Evolutionary conservation across 768 basidiomycete species (phyloP).

Genomic region (Leccinum disarticulatum): DNA sequence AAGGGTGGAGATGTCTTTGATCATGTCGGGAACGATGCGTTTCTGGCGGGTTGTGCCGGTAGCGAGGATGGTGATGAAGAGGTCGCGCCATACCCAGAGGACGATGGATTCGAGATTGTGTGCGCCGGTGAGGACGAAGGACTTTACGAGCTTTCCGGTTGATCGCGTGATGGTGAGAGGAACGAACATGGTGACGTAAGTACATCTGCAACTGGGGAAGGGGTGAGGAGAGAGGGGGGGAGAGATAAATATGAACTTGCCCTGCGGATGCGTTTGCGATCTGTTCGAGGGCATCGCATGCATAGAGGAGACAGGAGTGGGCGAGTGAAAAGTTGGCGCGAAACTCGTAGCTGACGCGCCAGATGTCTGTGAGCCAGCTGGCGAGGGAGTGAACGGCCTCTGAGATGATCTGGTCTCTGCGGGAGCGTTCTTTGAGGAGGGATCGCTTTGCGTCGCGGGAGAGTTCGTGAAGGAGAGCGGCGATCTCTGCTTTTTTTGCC

Average conservation of each 20-base stretch:
- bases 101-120: constrained; percentile 45
- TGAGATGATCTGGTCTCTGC: constrained; percentile 51
- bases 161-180: constrained; percentile 45
- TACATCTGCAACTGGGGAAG: constrained; percentile 52
- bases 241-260: constrained; percentile 27
- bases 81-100: constrained; percentile 71
- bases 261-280: constrained; percentile 41
- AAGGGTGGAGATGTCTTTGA: constrained; percentile 54
- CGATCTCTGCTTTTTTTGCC: constrained; percentile 56
- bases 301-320: constrained; percentile 56
- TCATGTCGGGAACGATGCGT: constrained; percentile 47
- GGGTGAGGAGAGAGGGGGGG: constrained; percentile 10
- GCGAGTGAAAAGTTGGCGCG: constrained; percentile 49
- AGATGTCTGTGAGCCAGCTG: constrained; percentile 63
- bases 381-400: constrained; percentile 57
- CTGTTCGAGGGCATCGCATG: constrained; percentile 45
- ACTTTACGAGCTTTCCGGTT: constrained; percentile 45
- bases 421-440: constrained; percentile 52
- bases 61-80: constrained; percentile 57
- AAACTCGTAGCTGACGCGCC: constrained; percentile 61
- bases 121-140: constrained; percentile 49
- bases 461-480: constrained; percentile 51
- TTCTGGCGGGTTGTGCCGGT: constrained; percentile 30
- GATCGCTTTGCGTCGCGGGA: constrained; percentile 52
- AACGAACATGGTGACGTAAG: constrained; percentile 46